Conservation (phyloP, 352 stramenopile species). For the Globisporangium paddicum region DNA sequence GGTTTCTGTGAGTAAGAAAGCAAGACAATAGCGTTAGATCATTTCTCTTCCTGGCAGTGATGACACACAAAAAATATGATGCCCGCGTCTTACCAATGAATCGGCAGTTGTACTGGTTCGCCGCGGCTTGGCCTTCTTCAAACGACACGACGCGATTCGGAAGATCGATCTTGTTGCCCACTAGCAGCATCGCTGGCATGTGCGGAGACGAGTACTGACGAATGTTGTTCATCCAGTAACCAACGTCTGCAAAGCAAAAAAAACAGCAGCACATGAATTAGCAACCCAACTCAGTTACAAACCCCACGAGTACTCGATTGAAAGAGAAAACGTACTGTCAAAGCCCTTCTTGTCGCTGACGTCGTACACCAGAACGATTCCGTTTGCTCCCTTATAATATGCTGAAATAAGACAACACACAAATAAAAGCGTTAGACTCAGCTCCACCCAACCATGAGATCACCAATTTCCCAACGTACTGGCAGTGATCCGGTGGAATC, state of each 20-base stretch:
- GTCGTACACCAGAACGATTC: constrained; percentile 93
- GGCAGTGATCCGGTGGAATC: constrained; percentile 92
- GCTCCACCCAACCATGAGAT: background rate
- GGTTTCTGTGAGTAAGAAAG: constrained; percentile 50
- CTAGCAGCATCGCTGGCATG: constrained; percentile 80
- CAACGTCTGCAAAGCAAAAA: constrained; percentile 65
- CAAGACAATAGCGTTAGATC: constrained; percentile 11
- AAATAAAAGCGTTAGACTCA: constrained; percentile 11
- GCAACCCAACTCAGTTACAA: background rate
- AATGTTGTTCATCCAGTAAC: constrained; percentile 97
- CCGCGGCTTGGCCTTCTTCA: constrained; percentile 74
- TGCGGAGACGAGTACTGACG: constrained; percentile 77
- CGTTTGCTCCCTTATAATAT: constrained; percentile 94
- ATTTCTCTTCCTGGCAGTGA: background rate
- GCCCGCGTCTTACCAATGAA: constrained; percentile 72
- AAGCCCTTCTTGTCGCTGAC: constrained; percentile 90
- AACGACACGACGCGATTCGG: constrained; percentile 72
- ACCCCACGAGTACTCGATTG: background rate
- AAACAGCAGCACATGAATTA: constrained; percentile 10
- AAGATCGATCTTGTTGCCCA: constrained; percentile 93
- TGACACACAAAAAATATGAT: background rate
- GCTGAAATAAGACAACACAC: constrained; percentile 29
- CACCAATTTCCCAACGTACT: constrained; percentile 47
- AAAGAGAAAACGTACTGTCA: constrained; percentile 63
- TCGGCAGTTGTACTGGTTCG: constrained; percentile 80